A percentile compares a stretch with the other conserved stretches of the same genome.
phyloP scores from a whole-genome alignment of 2,329 filamentous ascomycete genomes.

The Talaromyces rugulosus region DNA sequence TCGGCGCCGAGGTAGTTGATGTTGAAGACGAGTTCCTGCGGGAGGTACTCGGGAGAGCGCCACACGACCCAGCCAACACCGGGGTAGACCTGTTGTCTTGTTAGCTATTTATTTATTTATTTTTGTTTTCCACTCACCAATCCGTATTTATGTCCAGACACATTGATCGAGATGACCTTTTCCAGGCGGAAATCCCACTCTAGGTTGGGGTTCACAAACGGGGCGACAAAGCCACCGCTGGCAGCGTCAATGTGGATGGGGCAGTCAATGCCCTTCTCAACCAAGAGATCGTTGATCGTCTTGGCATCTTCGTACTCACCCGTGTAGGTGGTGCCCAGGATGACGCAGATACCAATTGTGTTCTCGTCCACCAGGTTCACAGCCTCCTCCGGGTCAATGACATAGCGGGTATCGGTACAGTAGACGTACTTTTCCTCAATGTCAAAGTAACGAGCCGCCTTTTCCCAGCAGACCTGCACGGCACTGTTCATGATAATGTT shows the following conservation, averaged over 20 bases:
- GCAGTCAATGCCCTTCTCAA: slow-evolving; percentile 69
- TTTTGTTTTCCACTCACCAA: slow-evolving; percentile 35
- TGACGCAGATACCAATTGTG: slow-evolving; percentile 86
- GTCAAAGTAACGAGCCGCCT: slow-evolving; percentile 84
- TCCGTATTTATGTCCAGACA: slow-evolving; percentile 85
- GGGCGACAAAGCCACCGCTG: slow-evolving; percentile 86
- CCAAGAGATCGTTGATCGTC: slow-evolving; percentile 79
- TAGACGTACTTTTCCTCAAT: slow-evolving; percentile 80
- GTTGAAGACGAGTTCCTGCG: slow-evolving; percentile 93
- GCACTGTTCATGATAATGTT: slow-evolving; percentile 96
- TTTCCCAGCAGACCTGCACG: slow-evolving; percentile 97
- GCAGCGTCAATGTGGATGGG: slow-evolving; percentile 94
- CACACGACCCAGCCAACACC: slow-evolving; percentile 94
- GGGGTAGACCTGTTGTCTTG: slow-evolving; percentile 62
- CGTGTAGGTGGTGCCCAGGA: slow-evolving; percentile 90
- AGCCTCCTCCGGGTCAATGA: slow-evolving; percentile 60
- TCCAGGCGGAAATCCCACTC: slow-evolving; percentile 90
- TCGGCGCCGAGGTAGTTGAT: slow-evolving; percentile 98
- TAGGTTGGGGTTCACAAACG: slow-evolving; percentile 78
- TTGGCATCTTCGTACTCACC: slow-evolving; percentile 95
- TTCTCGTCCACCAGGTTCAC: slow-evolving; percentile 63
- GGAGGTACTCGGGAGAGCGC: slow-evolving; percentile 76
- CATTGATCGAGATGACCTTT: slow-evolving; percentile 89
- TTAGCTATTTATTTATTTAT: neutral
- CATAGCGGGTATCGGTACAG: slow-evolving; percentile 58